Evolutionary conservation across 495 filamentous ascomycete genomes (phyloP).

Genomic region (Podospora sp.): DNA sequence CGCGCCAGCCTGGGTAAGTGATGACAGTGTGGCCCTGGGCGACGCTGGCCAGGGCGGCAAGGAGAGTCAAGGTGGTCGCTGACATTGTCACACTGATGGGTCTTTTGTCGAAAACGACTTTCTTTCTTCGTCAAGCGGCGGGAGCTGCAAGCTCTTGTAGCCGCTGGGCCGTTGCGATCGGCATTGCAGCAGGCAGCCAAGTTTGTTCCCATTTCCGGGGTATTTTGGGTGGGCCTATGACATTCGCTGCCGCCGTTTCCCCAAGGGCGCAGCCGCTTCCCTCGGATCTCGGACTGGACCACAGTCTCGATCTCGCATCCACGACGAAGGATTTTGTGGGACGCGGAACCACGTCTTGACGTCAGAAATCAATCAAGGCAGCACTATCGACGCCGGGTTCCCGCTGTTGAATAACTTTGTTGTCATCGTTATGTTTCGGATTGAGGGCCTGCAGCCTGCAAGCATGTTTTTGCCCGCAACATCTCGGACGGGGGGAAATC

Average conservation of each 20-base stretch:
- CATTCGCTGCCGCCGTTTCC: background rate
- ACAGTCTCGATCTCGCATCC: background rate
- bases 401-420: background rate
- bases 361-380: background rate
- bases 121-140: background rate
- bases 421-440: background rate
- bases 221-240: background rate
- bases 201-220: background rate
- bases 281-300: conserved; percentile 7
- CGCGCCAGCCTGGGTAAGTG: conserved; percentile 86
- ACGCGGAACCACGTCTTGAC: background rate
- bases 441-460: background rate
- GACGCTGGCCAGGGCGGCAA: background rate
- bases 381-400: background rate
- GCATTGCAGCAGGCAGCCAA: background rate
- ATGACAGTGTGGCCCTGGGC: conserved; percentile 72
- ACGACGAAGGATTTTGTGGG: background rate
- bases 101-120: background rate
- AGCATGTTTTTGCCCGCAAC: too few relatives aligned
- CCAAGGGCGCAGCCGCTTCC: background rate
- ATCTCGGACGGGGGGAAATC: too few relatives aligned
- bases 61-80: background rate
- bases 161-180: background rate
- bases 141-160: background rate
- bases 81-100: background rate